These are phyloP conservation scores for Ophiocordyceps camponoti-saundersi DNA, from an alignment of 2,329 filamentous ascomycete species.

Conservation along the genomic window DNA sequence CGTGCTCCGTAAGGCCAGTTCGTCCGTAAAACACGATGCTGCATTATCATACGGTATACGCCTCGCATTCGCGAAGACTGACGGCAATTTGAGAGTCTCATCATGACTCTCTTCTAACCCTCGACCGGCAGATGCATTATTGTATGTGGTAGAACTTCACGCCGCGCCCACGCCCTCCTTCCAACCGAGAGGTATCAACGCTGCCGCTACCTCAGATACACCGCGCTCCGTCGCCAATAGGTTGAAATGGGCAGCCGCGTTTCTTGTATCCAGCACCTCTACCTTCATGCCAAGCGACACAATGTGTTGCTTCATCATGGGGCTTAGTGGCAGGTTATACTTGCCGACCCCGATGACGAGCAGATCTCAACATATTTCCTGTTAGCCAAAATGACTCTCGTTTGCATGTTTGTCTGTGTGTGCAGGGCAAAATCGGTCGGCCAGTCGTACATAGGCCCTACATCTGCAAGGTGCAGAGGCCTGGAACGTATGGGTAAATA, in stretches of 20 bases:
- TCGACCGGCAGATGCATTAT: no score
- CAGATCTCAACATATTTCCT: slow-evolving; percentile 40
- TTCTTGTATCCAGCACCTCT: slow-evolving; percentile 81
- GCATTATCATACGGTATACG: not conserved
- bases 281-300: slow-evolving; percentile 67
- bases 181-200: slow-evolving; percentile 77
- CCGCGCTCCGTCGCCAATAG: slow-evolving; percentile 87
- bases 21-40: not conserved
- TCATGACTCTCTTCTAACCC: not conserved
- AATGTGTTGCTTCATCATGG: slow-evolving; percentile 54
- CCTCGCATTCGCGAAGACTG: not conserved
- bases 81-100: not conserved
- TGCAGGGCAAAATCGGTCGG: no score
- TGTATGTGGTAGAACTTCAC: not conserved
- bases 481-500: slow-evolving; percentile 22
- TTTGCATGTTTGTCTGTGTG: not conserved
- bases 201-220: slow-evolving; percentile 69
- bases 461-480: no score
- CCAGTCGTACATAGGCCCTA: not conserved
- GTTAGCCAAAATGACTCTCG: not conserved
- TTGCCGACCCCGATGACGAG: slow-evolving; percentile 77
- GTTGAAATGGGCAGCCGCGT: slow-evolving; percentile 90
- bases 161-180: slow-evolving; percentile 36
- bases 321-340: slow-evolving; percentile 58
- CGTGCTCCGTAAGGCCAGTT: not conserved